Percentiles rank a stretch among this genome's conserved stretches.
Evolutionary conservation across 805 yeast species (phyloP).

Genomic region (Candida yuanshanica): DNA sequence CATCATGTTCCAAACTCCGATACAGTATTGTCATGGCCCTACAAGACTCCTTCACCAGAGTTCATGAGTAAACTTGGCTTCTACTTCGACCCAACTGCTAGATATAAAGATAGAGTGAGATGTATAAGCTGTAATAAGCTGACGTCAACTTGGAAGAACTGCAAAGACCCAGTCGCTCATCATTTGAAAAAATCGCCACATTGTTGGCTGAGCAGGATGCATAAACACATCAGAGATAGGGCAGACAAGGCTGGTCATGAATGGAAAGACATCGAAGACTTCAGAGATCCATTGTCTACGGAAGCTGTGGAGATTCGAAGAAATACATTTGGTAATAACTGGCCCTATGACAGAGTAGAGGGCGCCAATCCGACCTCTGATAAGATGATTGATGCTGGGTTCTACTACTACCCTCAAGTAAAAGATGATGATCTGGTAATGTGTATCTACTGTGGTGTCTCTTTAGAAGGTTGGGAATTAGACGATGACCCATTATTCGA

Average conservation of each 20-base stretch:
- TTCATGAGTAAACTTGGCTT: slow-evolving; percentile 57
- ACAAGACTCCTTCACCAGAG: slow-evolving; percentile 24
- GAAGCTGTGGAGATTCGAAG: slow-evolving; percentile 30
- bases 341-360: slow-evolving; percentile 41
- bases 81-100: slow-evolving; percentile 50
- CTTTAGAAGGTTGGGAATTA: slow-evolving; percentile 67
- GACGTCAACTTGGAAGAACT: slow-evolving; percentile 52
- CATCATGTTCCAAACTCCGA: slow-evolving; percentile 12
- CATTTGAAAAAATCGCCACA: slow-evolving; percentile 33
- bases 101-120: slow-evolving; percentile 44
- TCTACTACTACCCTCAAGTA: slow-evolving; percentile 47
- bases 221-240: slow-evolving; percentile 18
- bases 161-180: slow-evolving; percentile 43
- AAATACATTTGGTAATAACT: slow-evolving; percentile 35
- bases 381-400: slow-evolving; percentile 56
- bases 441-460: slow-evolving; percentile 60
- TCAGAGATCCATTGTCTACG: slow-evolving; percentile 30
- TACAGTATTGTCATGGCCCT: slow-evolving; percentile 20
- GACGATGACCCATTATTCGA: slow-evolving; percentile 59
- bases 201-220: slow-evolving; percentile 29
- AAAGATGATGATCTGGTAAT: slow-evolving; percentile 48
- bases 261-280: slow-evolving; percentile 16
- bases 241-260: slow-evolving; percentile 14
- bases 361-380: slow-evolving; percentile 34
- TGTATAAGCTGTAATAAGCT: slow-evolving; percentile 53